Percentiles rank a stretch among this genome's conserved stretches.
Evolutionary conservation across 1,284 basidiomycete genomes (phyloP).

Genomic region (Heliocybe sulcata): DNA sequence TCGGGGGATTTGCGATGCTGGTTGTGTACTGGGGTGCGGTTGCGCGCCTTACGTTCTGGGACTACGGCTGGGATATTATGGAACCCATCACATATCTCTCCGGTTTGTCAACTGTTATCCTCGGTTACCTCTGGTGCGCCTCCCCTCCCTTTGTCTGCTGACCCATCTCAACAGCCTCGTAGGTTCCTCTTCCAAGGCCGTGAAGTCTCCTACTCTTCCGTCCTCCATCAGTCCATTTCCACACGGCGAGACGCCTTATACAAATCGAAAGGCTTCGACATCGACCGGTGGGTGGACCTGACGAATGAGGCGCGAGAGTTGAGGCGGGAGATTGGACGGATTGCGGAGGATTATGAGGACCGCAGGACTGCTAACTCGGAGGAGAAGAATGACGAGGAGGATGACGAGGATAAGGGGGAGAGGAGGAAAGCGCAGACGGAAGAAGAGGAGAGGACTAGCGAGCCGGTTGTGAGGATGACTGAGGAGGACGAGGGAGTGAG

Average conservation of each 20-base stretch:
- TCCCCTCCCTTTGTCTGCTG: neutral
- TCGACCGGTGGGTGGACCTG: conserved; percentile 54
- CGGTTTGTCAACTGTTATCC: conserved; percentile 50
- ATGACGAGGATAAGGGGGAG: neutral
- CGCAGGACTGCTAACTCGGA: no score
- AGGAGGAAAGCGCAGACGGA: neutral
- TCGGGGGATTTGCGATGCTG: conserved; percentile 51
- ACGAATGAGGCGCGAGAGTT: conserved; percentile 43
- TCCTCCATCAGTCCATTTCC: conserved; percentile 35
- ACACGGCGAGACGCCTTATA: conserved; percentile 25
- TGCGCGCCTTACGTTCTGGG: conserved; percentile 59
- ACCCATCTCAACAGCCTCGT: neutral
- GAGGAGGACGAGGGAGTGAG: neutral
- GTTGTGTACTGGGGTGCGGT: conserved; percentile 59
- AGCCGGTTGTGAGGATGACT: neutral
- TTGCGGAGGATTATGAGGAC: conserved; percentile 54
- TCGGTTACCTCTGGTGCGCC: conserved; percentile 47
- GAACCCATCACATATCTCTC: conserved; percentile 64
- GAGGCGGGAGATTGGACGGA: conserved; percentile 45
- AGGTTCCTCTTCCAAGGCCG: conserved; percentile 60
- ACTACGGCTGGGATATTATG: conserved; percentile 62
- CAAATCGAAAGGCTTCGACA: conserved; percentile 50
- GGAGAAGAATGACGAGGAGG: neutral
- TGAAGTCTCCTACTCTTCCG: conserved; percentile 62
- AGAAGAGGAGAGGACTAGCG: neutral